Percentiles rank a stretch among this genome's conserved stretches.
phyloP scores from a whole-genome alignment of 2,329 filamentous ascomycete genomes.

The Coniosporium tulheliwenetii region DNA sequence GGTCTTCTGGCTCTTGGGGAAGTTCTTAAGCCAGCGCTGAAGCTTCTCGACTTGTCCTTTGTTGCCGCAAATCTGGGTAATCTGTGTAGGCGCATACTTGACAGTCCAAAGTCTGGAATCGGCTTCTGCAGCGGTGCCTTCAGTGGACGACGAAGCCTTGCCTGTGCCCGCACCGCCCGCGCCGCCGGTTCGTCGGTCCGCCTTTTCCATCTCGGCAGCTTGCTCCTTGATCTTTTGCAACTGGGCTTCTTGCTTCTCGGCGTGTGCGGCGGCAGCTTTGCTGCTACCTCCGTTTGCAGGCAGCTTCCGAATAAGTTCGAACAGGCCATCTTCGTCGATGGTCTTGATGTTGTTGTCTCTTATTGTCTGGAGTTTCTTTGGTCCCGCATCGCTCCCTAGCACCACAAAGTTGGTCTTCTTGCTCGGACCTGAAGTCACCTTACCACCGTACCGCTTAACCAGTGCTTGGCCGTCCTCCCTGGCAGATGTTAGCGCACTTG shows the following conservation, averaged over 20 bases:
- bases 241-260: slow-evolving; percentile 72
- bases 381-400: slow-evolving; percentile 78
- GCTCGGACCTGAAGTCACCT: slow-evolving; percentile 71
- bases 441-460: slow-evolving; percentile 88
- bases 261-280: slow-evolving; percentile 72
- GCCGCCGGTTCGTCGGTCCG: slow-evolving; percentile 46
- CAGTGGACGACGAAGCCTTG: slow-evolving; percentile 7
- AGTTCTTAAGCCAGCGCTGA: slow-evolving; percentile 71
- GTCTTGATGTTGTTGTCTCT: slow-evolving; percentile 66
- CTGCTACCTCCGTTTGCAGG: slow-evolving; percentile 78
- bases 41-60: slow-evolving; percentile 81
- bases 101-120: slow-evolving; percentile 73
- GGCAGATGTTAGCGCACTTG: too few relatives aligned
- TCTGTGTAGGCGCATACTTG: slow-evolving; percentile 78
- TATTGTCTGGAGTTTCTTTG: slow-evolving; percentile 84
- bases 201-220: slow-evolving; percentile 70
- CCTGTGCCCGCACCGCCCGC: slow-evolving; percentile 15
- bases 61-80: slow-evolving; percentile 89
- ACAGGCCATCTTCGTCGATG: slow-evolving; percentile 85
- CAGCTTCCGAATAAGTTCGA: slow-evolving; percentile 65
- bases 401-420: slow-evolving; percentile 91
- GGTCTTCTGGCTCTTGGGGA: slow-evolving; percentile 62
- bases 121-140: slow-evolving; percentile 22
- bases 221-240: slow-evolving; percentile 68
- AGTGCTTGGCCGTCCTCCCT: slow-evolving; percentile 65